Percentiles rank a stretch among this genome's conserved stretches.
Evolutionary conservation across 371 early-diverging fungal species (phyloP).

Genomic region (Dinochytrium kinnereticum): DNA sequence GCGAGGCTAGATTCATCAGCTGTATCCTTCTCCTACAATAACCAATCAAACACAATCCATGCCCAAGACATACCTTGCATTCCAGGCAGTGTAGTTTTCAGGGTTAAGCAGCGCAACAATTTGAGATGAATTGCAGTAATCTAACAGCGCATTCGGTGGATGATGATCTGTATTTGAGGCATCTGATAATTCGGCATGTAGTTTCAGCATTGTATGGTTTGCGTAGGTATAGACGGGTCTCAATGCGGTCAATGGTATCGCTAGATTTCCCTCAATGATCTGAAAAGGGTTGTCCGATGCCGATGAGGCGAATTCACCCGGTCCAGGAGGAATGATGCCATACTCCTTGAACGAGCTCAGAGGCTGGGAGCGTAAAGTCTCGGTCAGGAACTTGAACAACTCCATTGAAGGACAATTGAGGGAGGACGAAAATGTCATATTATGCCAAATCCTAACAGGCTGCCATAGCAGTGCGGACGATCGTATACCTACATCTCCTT

Average conservation of each 20-base stretch:
- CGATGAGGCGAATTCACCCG: background rate
- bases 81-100: conserved; percentile 33
- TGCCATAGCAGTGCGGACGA: background rate
- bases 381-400: background rate
- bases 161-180: too few species aligned
- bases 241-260: background rate
- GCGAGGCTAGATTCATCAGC: background rate
- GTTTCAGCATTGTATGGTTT: background rate
- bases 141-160: background rate
- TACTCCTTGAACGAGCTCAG: background rate
- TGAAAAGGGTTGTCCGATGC: background rate
- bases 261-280: conserved; percentile 2
- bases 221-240: background rate
- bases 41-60: background rate
- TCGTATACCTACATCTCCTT: conserved; percentile 3
- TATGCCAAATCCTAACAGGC: background rate
- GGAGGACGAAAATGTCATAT: too few species aligned
- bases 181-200: background rate
- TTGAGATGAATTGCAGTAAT: background rate
- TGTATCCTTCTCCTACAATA: background rate
- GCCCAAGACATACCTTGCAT: conserved; percentile 19
- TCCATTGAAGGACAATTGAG: conserved; percentile 1
- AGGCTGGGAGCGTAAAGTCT: background rate
- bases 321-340: background rate
- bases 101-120: conserved; percentile 27